phyloP scores from a whole-genome alignment of 1,284 basidiomycete species.

The Salmacisia buchloeana region DNA sequence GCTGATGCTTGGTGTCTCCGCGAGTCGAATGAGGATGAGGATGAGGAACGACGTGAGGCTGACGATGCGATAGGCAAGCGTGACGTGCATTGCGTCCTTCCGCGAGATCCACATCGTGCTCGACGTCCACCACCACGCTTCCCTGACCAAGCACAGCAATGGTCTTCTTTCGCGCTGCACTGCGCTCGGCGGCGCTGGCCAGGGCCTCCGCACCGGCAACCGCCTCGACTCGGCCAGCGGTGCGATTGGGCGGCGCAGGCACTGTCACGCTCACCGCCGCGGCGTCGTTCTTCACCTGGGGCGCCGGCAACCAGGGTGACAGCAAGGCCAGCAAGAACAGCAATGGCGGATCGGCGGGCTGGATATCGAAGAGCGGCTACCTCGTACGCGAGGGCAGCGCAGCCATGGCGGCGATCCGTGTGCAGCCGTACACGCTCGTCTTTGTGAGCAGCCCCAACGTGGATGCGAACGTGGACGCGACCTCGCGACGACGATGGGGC shows the following conservation, averaged over 20 bases:
- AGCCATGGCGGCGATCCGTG: background rate
- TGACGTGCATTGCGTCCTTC: too few species aligned
- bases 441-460: background rate
- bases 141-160: background rate
- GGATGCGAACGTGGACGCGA: background rate
- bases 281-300: background rate
- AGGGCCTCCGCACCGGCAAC: background rate
- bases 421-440: constrained; percentile 3
- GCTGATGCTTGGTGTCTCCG: too few species aligned
- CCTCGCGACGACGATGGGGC: background rate
- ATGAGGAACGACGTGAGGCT: too few species aligned
- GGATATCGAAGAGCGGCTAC: constrained; percentile 6
- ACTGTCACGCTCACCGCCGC: background rate
- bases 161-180: background rate
- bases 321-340: background rate
- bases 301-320: background rate
- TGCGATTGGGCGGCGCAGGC: background rate
- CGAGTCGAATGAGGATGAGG: too few species aligned
- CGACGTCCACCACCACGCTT: background rate
- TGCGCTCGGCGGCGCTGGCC: too few species aligned
- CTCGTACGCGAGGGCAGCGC: background rate
- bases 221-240: background rate
- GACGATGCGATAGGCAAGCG: too few species aligned
- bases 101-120: background rate
- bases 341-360: background rate